Evolutionary conservation across 441 rosid genomes (phyloP).

Genomic region (Mallotus japonicus): DNA sequence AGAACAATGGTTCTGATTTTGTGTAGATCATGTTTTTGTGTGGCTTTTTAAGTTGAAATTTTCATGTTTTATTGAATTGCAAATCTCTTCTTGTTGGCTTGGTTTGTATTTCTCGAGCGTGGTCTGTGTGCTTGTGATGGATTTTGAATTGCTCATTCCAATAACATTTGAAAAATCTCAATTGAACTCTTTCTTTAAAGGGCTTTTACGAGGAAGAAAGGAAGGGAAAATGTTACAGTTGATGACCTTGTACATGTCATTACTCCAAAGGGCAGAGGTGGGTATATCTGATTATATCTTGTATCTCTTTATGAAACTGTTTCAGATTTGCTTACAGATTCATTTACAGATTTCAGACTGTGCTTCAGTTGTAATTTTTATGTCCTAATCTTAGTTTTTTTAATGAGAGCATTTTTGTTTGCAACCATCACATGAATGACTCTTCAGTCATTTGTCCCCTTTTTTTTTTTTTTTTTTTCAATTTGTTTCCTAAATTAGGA

Average conservation of each 20-base stretch:
- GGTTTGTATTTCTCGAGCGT: not conserved
- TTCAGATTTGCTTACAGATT: not conserved
- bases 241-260: slow-evolving; percentile 76
- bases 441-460: not conserved
- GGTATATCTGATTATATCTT: not conserved
- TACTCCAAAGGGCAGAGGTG: slow-evolving; percentile 90
- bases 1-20: too few relatives aligned
- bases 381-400: too few relatives aligned
- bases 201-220: slow-evolving; percentile 72
- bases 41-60: not conserved
- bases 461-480: not conserved
- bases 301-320: too few relatives aligned
- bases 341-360: not conserved
- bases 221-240: slow-evolving; percentile 71
- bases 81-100: not conserved
- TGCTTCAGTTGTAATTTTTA: not conserved
- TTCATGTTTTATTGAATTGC: not conserved
- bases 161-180: not conserved
- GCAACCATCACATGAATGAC: not conserved
- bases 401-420: too few relatives aligned
- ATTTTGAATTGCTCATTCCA: not conserved
- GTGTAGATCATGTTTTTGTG: too few relatives aligned
- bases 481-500: not conserved
- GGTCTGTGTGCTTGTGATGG: not conserved
- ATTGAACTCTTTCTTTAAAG: slow-evolving; percentile 31